Evolutionary conservation across 1,139 yeast genomes (phyloP), one percentile per base, ranked within the genome.

Genomic region (Suhomyces maxii): DNA sequence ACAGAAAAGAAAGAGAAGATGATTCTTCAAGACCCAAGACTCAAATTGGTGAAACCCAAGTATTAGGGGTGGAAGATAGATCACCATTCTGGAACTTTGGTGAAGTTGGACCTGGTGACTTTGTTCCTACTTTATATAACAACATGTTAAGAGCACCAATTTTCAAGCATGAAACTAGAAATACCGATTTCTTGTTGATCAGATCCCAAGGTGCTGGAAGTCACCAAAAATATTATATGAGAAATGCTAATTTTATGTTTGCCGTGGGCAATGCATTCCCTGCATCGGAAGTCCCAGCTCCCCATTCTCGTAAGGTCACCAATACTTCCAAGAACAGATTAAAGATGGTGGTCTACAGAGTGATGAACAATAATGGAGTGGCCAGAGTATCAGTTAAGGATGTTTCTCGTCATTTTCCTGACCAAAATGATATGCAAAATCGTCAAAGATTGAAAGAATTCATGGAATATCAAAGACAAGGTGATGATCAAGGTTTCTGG

Each of bases 1-100:
- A 95, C 64, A 77, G 99, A 54, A 91, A 93, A 62, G 83, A 82
- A 52, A 77, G 76, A 49, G 89, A 86, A 12, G 93, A 88, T 45
- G 99, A 95, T 61, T 80, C 82, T 7, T 76, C 87, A 6, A 80
- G 99, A 52, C 99, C 99, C 0, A 91, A 91, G 58, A 76, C 91
- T 8, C 82, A 89, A 1, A 77, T 90, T 37, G 99, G 99, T 43
- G 99, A 95, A 64, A 93, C 99, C 0, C 95, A 89, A 66, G 97
- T 95, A 3, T 73, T 95, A 36, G 97, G 97, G 13, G 89, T 89
- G 1, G 97, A 90, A 60, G 99, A 95, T 65, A 79, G 96, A 56
- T 88, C 96, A 10, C 98, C 99, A 10, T 95, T 93, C 62, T 95
- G 99, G 99, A 93, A 91, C 63, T 95, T 90, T 71, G 99, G 99